A percentile compares a stretch with the other conserved stretches of the same genome.
These are phyloP conservation scores for Podila minutissima DNA, from an alignment of 192 early-diverging fungal genomes.

Conservation along the genomic window DNA sequence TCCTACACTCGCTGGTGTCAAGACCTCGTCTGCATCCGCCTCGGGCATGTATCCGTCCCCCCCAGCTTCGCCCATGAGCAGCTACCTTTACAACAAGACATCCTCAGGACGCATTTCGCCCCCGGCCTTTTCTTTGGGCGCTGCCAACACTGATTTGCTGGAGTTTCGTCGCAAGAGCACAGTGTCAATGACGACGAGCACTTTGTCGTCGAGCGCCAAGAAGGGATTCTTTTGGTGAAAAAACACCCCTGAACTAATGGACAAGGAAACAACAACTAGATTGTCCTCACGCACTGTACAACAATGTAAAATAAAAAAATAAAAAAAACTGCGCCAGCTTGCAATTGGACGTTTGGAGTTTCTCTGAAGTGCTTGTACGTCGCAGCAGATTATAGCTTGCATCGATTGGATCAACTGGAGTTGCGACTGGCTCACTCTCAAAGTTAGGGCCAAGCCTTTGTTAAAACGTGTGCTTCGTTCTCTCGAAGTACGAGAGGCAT, in stretches of 20 bases:
- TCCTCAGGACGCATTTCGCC: constrained; percentile 32
- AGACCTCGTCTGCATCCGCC: constrained; percentile 4
- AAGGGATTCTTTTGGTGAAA: constrained; percentile 20
- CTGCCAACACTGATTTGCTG: constrained; percentile 8
- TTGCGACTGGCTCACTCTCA: no score
- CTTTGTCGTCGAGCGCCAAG: background rate
- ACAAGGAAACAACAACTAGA: background rate
- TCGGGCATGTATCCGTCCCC: constrained; percentile 27
- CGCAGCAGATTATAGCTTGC: no score
- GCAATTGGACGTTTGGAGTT: background rate
- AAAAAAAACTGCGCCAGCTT: background rate
- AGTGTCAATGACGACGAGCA: constrained; percentile 13
- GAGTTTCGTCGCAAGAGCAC: constrained; percentile 41
- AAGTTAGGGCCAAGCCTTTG: no score
- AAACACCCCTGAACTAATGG: background rate
- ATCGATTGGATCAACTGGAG: no score
- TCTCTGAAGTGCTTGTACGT: no score
- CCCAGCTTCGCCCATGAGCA: constrained; percentile 45
- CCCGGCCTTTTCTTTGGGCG: constrained; percentile 32
- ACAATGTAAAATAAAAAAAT: background rate
- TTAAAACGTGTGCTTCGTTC: no score
- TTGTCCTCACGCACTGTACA: no score
- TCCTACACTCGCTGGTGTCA: constrained; percentile 18
- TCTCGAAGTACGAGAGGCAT: no score
- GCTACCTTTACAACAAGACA: constrained; percentile 43